Evolutionary conservation across 805 yeast species (phyloP).

Genomic region (Candida stauntonica): DNA sequence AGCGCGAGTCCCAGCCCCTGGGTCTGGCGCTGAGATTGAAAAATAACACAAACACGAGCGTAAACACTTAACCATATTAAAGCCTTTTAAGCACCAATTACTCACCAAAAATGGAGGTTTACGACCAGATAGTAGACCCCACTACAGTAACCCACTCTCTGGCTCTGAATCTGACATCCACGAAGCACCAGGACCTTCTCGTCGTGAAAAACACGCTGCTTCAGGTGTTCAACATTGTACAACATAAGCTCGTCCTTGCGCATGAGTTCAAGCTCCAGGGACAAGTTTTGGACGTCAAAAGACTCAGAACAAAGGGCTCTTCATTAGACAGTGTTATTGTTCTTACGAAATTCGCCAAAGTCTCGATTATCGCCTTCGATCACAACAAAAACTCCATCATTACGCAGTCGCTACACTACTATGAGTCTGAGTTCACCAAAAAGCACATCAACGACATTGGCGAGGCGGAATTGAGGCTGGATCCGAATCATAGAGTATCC

Average conservation of each 20-base stretch:
- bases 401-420: slow-evolving; percentile 80
- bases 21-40: too few relatives aligned
- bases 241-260: slow-evolving; percentile 35
- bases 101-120: slow-evolving; percentile 91
- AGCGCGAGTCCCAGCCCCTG: too few relatives aligned
- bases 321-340: slow-evolving; percentile 57
- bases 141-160: slow-evolving; percentile 62
- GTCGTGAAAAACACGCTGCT: slow-evolving; percentile 68
- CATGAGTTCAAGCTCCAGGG: slow-evolving; percentile 76
- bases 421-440: slow-evolving; percentile 62
- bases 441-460: slow-evolving; percentile 39
- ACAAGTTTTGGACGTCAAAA: slow-evolving; percentile 50
- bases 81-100: not conserved
- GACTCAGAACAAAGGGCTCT: slow-evolving; percentile 46
- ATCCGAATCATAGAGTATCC: slow-evolving; percentile 55
- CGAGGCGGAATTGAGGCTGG: slow-evolving; percentile 34
- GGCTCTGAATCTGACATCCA: slow-evolving; percentile 45
- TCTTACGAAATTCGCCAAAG: slow-evolving; percentile 69
- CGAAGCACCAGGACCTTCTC: slow-evolving; percentile 45
- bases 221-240: slow-evolving; percentile 26
- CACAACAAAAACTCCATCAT: slow-evolving; percentile 44
- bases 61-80: too few relatives aligned
- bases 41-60: too few relatives aligned
- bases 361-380: slow-evolving; percentile 76
- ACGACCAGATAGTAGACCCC: slow-evolving; percentile 73